Percentiles rank a stretch among this genome's conserved stretches.
Conservation (phyloP, 768 basidiomycete species). For the Pleurotus citrinopileatus region DNA sequence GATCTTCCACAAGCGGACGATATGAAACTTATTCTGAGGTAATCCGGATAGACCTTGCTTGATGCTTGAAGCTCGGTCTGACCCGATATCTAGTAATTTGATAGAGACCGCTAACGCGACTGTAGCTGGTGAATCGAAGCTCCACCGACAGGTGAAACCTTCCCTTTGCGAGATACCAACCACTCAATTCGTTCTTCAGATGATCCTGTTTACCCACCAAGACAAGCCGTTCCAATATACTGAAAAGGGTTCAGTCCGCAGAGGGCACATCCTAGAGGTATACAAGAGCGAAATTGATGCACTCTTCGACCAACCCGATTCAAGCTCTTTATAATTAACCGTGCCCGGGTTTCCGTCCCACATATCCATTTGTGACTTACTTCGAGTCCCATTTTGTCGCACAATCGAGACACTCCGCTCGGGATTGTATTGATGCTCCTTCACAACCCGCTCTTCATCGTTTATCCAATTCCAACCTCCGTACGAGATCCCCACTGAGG, state of each 20-base stretch:
- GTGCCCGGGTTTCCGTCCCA: too few relatives aligned
- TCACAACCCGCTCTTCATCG: too few relatives aligned
- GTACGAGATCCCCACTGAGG: too few relatives aligned
- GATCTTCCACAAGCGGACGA: slow-evolving; percentile 6
- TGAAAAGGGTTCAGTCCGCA: slow-evolving; percentile 25
- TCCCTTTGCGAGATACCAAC: too few relatives aligned
- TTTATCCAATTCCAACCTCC: too few relatives aligned
- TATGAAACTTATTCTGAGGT: slow-evolving; percentile 12
- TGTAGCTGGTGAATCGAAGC: slow-evolving; percentile 22
- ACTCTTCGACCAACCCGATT: slow-evolving; percentile 21
- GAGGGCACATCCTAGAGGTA: slow-evolving; percentile 23
- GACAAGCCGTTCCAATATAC: slow-evolving; percentile 32
- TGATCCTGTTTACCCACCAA: slow-evolving; percentile 27
- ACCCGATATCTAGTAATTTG: background rate
- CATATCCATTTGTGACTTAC: too few relatives aligned
- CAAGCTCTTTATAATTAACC: too few relatives aligned
- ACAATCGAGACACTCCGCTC: too few relatives aligned
- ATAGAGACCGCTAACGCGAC: slow-evolving; percentile 19
- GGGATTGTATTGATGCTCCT: too few relatives aligned
- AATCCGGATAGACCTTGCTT: slow-evolving; percentile 10
- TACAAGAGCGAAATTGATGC: slow-evolving; percentile 31
- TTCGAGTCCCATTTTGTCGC: too few relatives aligned
- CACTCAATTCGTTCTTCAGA: slow-evolving; percentile 17
- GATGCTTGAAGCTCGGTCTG: too few relatives aligned
- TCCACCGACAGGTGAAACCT: slow-evolving; percentile 26